Evolutionary conservation across 2,329 filamentous ascomycete genomes (phyloP), one percentile per base, ranked within the genome.

Genomic region (Drechslerella stenobrocha): DNA sequence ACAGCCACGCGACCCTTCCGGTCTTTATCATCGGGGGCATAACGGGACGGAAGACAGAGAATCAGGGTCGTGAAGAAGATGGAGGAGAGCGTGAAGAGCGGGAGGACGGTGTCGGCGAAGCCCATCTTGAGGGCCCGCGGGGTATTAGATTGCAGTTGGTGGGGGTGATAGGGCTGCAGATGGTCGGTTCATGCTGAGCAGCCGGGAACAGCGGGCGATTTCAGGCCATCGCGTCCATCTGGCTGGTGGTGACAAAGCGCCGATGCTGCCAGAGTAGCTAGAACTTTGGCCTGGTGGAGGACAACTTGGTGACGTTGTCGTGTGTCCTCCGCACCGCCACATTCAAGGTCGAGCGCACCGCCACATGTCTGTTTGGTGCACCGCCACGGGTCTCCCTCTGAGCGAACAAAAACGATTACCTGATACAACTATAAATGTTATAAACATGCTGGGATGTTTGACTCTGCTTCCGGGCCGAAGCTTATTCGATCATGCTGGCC

Each of bases 1-100:
- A 98, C 84, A 76, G 70, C 72, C 13, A 73, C 69, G 13, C 70
- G 64, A 9, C 63, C 63, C 24, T 67, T 60, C 23, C 51, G 47
- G 11, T 51, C 63, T 23, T 60, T 67, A 9, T 58, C 61, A 34
- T 37, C 18, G 34, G 44, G 9, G 24, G 55, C 2, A 46, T 67
- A 60, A 2, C 63, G 63, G 22, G 63, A 67, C 13, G 63, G 63
- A 20, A 67, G 50, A 22, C 55, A 67, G 48, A 67, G 32, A 24
- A 67, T 34, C 1, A 44, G 32, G 0, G 23, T 51, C 2, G 63
- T 67, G 8, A 59, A 22, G 30, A 60, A 20, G 8, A 67, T 46
- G 13, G 63, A 67, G 34, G 47, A 32, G 9, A 67, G 28, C 3
- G 63, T 67, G 24, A 52, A 28, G 26, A 67, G 50, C 28, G 63